Evolutionary conservation across 257 asterid genomes (phyloP).

Genomic region (Primulina huaijiensis): DNA sequence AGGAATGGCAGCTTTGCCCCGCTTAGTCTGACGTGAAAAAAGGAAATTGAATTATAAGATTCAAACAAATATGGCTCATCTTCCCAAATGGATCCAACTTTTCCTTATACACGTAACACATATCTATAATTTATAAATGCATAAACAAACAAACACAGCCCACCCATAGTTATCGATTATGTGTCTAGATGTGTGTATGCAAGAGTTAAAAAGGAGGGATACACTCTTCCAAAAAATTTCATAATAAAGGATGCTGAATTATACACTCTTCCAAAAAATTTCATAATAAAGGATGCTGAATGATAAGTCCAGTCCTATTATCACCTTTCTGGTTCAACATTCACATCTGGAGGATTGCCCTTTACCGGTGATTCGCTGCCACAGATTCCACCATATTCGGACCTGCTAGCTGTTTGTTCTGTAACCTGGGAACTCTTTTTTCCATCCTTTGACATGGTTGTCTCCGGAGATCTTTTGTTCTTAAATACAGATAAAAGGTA

Average conservation of each 20-base stretch:
- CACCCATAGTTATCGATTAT: too few species aligned
- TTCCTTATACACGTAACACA: neutral
- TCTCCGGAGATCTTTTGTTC: constrained; percentile 27
- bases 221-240: neutral
- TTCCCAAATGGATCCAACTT: too few species aligned
- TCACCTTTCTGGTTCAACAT: constrained; percentile 32
- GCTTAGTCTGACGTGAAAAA: constrained; percentile 19
- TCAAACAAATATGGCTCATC: neutral
- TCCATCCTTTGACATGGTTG: constrained; percentile 27
- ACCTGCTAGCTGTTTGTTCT: constrained; percentile 26
- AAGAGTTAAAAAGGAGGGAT: neutral
- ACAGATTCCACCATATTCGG: constrained; percentile 28
- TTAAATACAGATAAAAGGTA: constrained; percentile 38
- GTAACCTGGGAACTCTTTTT: constrained; percentile 30
- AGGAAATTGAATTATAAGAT: constrained; percentile 1
- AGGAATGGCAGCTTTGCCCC: constrained; percentile 27
- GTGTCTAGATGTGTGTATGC: neutral
- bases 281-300: neutral
- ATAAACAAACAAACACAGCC: neutral
- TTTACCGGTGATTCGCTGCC: constrained; percentile 29
- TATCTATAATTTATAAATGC: neutral
- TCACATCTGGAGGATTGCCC: constrained; percentile 28
- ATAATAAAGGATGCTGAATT: neutral
- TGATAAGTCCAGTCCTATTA: neutral
- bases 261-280: neutral